Percentiles rank a stretch among this genome's conserved stretches.
Evolutionary conservation across 2,329 filamentous ascomycete species (phyloP).

Genomic region (Bipolaris sorokiniana): DNA sequence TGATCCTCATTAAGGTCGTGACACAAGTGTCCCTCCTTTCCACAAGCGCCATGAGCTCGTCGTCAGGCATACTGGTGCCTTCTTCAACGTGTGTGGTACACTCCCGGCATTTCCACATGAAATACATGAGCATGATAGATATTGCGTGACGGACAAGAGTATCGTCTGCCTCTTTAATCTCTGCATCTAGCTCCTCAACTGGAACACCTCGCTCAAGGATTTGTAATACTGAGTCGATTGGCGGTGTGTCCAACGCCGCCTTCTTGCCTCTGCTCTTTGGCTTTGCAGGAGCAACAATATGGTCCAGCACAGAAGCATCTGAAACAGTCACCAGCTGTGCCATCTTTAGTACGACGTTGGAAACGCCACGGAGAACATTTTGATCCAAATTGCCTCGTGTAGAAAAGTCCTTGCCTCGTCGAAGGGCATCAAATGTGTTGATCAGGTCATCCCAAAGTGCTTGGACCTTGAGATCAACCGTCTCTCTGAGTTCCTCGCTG

Average conservation of each 20-base stretch:
- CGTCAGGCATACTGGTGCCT: constrained; percentile 57
- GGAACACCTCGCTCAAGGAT: constrained; percentile 77
- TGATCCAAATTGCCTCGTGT: constrained; percentile 71
- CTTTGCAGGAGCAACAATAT: constrained; percentile 53
- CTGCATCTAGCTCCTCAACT: constrained; percentile 67
- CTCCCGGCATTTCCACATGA: constrained; percentile 86
- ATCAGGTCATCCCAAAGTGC: constrained; percentile 85
- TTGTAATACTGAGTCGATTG: constrained; percentile 73
- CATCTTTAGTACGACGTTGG: constrained; percentile 77
- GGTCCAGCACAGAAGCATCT: constrained; percentile 77
- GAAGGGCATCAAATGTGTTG: constrained; percentile 73
- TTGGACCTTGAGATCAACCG: constrained; percentile 79
- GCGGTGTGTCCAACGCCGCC: constrained; percentile 45
- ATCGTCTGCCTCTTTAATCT: constrained; percentile 78
- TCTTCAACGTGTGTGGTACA: constrained; percentile 48
- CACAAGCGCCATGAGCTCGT: constrained; percentile 64
- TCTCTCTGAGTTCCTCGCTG: constrained; percentile 86
- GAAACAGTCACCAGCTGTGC: constrained; percentile 80
- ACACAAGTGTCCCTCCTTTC: constrained; percentile 60
- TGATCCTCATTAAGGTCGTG: constrained; percentile 56
- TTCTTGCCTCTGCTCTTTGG: constrained; percentile 35
- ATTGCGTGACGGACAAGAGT: constrained; percentile 78
- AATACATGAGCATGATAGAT: constrained; percentile 81
- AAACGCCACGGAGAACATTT: constrained; percentile 70
- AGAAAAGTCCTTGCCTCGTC: constrained; percentile 72